Evolutionary conservation across 805 yeast genomes (phyloP), one percentile per base, ranked within the genome.

Genomic region (Candida coquimbonensis): DNA sequence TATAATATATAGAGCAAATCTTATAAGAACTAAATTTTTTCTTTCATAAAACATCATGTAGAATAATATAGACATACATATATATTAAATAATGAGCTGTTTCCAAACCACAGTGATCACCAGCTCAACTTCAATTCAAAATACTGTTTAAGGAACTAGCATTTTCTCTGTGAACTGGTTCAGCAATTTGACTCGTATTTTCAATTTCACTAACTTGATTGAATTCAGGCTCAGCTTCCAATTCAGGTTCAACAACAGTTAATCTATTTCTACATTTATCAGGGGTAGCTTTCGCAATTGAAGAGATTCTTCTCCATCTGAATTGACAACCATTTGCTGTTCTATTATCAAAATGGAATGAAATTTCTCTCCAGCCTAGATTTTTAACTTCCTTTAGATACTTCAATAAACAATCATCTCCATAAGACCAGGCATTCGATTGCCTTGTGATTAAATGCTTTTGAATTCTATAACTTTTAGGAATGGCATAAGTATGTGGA

Each of bases 281-380:
- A 16, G 42, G 25, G 8, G 40, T 36, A 16, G 32, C 40, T 27
- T 42, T 45, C 4, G 40, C 16, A 27, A 58, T 32, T 1, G 55
- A 55, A 19, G 50, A 44, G 16, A 59, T 49, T 49, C 90, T 65
- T 56, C 90, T 71, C 89, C 89, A 83, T 53, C 90, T 72, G 60
- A 81, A 81, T 60, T 81, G 87, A 57, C 88, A 81, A 3, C 87
- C 87, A 59, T 81, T 83, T 34, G 88, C 83, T 9, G 89, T 83
- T 53, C 90, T 65, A 58, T 78, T 79, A 40, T 77, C 74, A 63
- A 83, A 83, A 53, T 80, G 79, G 27, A 76, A 63, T 3, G 87
- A 80, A 47, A 83, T 82, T 51, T 83, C 89, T 61, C 84, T 73
- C 90, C 90, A 83, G 2, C 89, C 89, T 45, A 82, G 66, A 57